These are phyloP conservation scores for Wakefieldia striispora DNA, from an alignment of 768 basidiomycete species.

Conservation along the genomic window DNA sequence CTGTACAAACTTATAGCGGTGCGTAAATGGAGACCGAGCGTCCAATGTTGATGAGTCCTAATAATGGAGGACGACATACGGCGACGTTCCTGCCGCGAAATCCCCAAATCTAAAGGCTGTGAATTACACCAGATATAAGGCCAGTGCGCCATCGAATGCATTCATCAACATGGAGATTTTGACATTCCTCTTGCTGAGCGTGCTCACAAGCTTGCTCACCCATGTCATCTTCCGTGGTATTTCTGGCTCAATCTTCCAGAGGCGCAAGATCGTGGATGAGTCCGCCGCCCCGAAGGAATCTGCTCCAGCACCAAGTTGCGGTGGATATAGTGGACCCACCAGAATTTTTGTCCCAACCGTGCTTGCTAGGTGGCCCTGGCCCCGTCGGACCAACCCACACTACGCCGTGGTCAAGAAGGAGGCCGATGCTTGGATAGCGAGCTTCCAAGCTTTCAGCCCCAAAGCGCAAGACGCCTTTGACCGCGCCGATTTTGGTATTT, in stretches of 20 bases:
- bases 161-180: slow-evolving; percentile 1
- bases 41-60: too few species aligned
- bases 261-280: neutral
- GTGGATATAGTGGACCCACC: neutral
- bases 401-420: slow-evolving; percentile 5
- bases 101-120: too few species aligned
- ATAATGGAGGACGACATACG: too few species aligned
- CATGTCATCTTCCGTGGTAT: neutral
- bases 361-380: slow-evolving; percentile 20
- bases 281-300: neutral
- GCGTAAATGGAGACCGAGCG: too few species aligned
- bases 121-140: neutral
- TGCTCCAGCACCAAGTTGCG: too few species aligned
- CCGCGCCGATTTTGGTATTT: slow-evolving; percentile 10
- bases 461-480: slow-evolving; percentile 13
- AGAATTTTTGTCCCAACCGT: slow-evolving; percentile 14
- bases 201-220: neutral
- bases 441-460: slow-evolving; percentile 8
- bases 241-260: neutral
- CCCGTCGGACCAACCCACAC: slow-evolving; percentile 7
- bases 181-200: neutral
- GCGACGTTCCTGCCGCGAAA: too few species aligned
- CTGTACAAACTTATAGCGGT: too few species aligned
- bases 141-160: neutral
- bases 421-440: slow-evolving; percentile 3